These are phyloP conservation scores for Coniochaeta sp. DNA, from an alignment of 2,329 filamentous ascomycete species.

Conservation along the genomic window DNA sequence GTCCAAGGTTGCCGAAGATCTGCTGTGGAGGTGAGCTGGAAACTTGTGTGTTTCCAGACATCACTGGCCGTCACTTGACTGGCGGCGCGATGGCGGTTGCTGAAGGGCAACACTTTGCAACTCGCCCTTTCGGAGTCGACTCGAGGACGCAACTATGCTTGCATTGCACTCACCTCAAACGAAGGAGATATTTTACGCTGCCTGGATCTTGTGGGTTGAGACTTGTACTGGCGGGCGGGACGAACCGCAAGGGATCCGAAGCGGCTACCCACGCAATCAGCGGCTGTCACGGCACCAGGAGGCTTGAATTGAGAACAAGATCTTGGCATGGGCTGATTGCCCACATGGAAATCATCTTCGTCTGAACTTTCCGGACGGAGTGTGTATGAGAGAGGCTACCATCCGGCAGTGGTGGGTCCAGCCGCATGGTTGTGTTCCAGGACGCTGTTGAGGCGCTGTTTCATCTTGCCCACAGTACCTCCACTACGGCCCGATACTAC, in stretches of 20 bases:
- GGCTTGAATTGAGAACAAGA: not conserved
- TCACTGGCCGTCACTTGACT: not conserved
- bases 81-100: not conserved
- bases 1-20: constrained; percentile 41
- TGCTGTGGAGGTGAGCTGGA: constrained; percentile 47
- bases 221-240: not conserved
- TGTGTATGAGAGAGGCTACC: not conserved
- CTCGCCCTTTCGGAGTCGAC: not conserved
- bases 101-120: not conserved
- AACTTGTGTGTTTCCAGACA: constrained; percentile 8
- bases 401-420: not conserved
- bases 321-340: constrained; percentile 2
- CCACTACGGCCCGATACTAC: not conserved
- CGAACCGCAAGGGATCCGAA: not conserved
- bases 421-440: not conserved
- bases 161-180: not conserved
- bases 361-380: not conserved
- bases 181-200: not conserved
- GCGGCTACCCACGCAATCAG: not conserved
- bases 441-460: constrained; percentile 21
- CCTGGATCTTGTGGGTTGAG: not conserved
- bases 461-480: constrained; percentile 18
- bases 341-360: not conserved
- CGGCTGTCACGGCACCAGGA: constrained; percentile 1
- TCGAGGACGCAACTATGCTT: not conserved